phyloP scores from a whole-genome alignment of 163 green algal species.

The Scenedesmus sp. region DNA sequence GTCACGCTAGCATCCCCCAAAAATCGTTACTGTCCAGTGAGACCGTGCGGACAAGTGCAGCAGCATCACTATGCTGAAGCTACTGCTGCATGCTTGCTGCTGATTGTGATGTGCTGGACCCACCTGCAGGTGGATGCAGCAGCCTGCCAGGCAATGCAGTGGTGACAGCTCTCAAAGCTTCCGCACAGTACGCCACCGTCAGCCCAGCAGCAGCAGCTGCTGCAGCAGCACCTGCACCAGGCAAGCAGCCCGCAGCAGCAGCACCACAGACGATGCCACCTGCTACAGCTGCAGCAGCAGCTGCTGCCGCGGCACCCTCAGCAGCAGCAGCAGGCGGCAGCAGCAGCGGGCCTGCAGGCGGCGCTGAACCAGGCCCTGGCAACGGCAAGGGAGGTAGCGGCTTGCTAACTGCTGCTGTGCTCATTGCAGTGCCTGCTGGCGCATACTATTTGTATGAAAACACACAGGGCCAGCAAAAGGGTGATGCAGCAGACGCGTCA shows the following conservation, averaged over 20 bases:
- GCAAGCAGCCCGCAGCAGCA: not conserved
- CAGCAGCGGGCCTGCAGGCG: not conserved
- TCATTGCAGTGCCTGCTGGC: not conserved
- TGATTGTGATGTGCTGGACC: not conserved
- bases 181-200: not conserved
- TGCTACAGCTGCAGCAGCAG: not conserved
- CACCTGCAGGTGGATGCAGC: not conserved
- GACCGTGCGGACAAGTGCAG: not conserved
- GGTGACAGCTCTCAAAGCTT: not conserved
- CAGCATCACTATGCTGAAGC: not conserved
- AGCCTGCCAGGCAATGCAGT: not conserved
- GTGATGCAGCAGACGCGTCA: not conserved
- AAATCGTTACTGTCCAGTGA: not conserved
- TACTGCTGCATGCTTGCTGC: not conserved
- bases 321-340: conserved; percentile 7
- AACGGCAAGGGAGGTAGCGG: not conserved
- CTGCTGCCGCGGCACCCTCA: not conserved
- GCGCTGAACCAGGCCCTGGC: not conserved
- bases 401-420: not conserved
- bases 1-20: not conserved
- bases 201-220: conserved; percentile 20
- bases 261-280: not conserved
- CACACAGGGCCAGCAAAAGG: not conserved
- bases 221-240: conserved; percentile 3
- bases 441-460: conserved; percentile 28